A percentile compares a stretch with the other conserved stretches of the same genome.
These are phyloP conservation scores for Solanum pennellii DNA, from an alignment of 257 asterid species.

Conservation along the genomic window DNA sequence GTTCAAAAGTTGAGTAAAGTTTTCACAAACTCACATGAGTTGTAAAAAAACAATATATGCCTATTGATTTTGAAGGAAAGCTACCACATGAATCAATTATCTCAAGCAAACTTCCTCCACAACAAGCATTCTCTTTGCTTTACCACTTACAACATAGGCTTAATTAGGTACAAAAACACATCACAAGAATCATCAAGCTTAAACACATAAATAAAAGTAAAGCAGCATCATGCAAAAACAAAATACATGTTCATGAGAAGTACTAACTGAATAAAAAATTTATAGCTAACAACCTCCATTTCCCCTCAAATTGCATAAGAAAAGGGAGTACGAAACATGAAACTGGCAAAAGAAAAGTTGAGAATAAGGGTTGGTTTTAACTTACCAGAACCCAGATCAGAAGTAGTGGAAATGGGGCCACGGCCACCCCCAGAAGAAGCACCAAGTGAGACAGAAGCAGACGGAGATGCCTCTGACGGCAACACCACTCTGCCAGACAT, in stretches of 20 bases:
- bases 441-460: constrained; percentile 37
- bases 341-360: background rate
- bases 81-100: constrained; percentile 1
- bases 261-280: background rate
- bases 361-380: background rate
- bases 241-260: background rate
- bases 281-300: background rate
- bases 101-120: background rate
- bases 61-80: background rate
- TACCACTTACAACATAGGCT: background rate
- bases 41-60: background rate
- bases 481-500: constrained; percentile 28
- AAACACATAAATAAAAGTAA: background rate
- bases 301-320: background rate
- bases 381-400: constrained; percentile 84
- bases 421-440: constrained; percentile 37
- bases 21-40: background rate
- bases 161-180: background rate
- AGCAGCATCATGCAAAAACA: background rate
- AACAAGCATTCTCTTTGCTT: background rate
- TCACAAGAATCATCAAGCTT: background rate
- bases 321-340: background rate
- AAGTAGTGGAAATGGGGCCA: constrained; percentile 36
- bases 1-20: background rate
- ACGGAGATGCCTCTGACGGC: constrained; percentile 50